Conservation (phyloP, 176 grass and related monocot genomes). For the Avena sativa region DNA sequence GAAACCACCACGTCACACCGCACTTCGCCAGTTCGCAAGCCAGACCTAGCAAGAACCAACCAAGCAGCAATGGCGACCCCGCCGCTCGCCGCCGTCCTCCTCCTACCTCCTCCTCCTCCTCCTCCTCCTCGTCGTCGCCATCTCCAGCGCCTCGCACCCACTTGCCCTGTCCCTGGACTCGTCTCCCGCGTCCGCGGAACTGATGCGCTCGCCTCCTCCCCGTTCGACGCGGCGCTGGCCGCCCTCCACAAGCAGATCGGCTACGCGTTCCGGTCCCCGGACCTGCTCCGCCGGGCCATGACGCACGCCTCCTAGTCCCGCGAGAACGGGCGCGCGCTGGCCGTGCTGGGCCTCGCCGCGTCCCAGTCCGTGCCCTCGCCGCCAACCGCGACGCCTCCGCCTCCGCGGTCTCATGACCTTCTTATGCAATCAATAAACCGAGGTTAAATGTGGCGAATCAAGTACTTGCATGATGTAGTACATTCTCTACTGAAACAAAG, state of each 20-base stretch:
- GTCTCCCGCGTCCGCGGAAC: accelerated
- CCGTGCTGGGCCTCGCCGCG: conserved; percentile 64
- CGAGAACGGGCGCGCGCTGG: conserved; percentile 63
- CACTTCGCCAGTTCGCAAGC: neutral
- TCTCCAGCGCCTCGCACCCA: neutral
- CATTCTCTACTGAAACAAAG: too few species aligned
- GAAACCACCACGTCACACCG: neutral
- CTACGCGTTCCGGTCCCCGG: conserved; percentile 48
- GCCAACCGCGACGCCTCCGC: conserved; percentile 49
- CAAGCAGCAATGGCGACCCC: conserved; percentile 8
- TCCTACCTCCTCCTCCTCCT: too few species aligned
- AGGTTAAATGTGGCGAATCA: neutral
- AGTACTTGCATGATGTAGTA: neutral
- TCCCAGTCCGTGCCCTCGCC: conserved; percentile 49
- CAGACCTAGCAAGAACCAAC: neutral
- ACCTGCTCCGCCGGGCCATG: conserved; percentile 58
- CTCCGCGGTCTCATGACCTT: conserved; percentile 23
- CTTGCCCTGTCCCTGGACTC: neutral
- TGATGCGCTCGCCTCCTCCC: conserved; percentile 15
- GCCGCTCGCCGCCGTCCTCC: neutral
- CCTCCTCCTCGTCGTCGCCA: neutral
- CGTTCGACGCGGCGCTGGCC: conserved; percentile 63
- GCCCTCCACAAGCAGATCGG: conserved; percentile 58
- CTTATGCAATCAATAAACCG: neutral
- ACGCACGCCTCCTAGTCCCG: conserved; percentile 77